These are phyloP conservation scores for Coniochaeta hoffmannii DNA, from an alignment of 2,329 filamentous ascomycete species.

Conservation along the genomic window DNA sequence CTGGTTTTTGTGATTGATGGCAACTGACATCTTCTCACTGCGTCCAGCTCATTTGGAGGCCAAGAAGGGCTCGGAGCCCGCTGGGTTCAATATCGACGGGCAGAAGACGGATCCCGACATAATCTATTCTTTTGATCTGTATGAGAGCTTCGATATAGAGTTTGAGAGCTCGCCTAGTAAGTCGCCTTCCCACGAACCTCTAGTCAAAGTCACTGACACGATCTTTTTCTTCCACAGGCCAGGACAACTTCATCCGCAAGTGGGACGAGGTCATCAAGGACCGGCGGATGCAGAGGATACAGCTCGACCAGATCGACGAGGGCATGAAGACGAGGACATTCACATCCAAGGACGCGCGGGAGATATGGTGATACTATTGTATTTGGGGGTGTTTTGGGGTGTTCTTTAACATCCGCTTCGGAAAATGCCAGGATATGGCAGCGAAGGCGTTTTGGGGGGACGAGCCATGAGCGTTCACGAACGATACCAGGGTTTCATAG, in stretches of 20 bases:
- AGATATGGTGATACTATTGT: constrained; percentile 9
- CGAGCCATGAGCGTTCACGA: not conserved
- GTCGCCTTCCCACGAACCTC: constrained; percentile 5
- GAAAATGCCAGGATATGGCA: not conserved
- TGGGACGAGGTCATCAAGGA: constrained; percentile 21
- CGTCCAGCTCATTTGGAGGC: constrained; percentile 13
- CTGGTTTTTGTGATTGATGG: not conserved
- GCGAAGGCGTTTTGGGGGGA: not conserved
- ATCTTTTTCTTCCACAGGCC: constrained; percentile 11
- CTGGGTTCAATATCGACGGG: constrained; percentile 18
- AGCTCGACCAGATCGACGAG: constrained; percentile 16
- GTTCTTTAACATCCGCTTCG: not conserved
- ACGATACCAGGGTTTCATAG: not conserved
- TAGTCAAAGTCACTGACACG: not conserved
- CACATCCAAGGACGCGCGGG: constrained; percentile 14
- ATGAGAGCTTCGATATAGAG: constrained; percentile 23
- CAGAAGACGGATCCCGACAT: constrained; percentile 15
- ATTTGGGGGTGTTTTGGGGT: not conserved
- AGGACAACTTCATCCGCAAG: constrained; percentile 19
- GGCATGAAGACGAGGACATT: constrained; percentile 18
- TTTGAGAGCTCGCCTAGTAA: constrained; percentile 22
- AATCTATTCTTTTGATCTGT: constrained; percentile 16
- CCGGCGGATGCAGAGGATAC: constrained; percentile 14
- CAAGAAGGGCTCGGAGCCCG: constrained; percentile 13
- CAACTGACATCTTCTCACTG: constrained; percentile 1